phyloP scores from a whole-genome alignment of 441 rosid species.

The Sinapis alba region DNA sequence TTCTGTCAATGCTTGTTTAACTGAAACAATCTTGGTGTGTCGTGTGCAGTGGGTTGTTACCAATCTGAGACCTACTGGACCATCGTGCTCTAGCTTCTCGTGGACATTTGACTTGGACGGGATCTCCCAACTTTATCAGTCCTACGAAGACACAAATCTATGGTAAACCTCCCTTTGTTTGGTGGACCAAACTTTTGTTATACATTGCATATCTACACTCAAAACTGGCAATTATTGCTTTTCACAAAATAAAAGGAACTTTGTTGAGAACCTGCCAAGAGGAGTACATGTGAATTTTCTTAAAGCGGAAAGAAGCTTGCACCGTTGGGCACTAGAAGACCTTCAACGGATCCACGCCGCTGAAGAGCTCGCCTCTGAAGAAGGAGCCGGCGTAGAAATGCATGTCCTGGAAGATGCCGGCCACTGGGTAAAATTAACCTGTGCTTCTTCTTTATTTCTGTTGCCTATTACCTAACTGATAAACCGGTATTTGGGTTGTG shows the following conservation, averaged over 20 bases:
- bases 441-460: slow-evolving; percentile 6
- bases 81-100: slow-evolving; percentile 62
- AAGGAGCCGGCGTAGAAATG: slow-evolving; percentile 94
- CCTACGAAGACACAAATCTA: slow-evolving; percentile 87
- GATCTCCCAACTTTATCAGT: slow-evolving; percentile 77
- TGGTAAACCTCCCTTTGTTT: slow-evolving; percentile 50
- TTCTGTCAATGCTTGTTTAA: background rate
- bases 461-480: background rate
- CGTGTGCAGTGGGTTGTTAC: slow-evolving; percentile 81
- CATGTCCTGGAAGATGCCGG: slow-evolving; percentile 99
- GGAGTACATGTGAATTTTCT: slow-evolving; percentile 90
- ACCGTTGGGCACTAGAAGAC: slow-evolving; percentile 95
- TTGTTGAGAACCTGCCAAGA: slow-evolving; percentile 84
- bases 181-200: background rate
- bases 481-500: background rate
- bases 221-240: background rate
- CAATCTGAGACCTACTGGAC: slow-evolving; percentile 63
- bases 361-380: slow-evolving; percentile 82
- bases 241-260: slow-evolving; percentile 54
- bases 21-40: slow-evolving; percentile 15
- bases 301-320: slow-evolving; percentile 97
- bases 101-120: slow-evolving; percentile 89
- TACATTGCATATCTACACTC: background rate
- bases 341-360: slow-evolving; percentile 87
- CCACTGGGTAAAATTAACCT: slow-evolving; percentile 70